Conservation (phyloP, 805 yeast species). For the Saccharomycopsis olivae region DNA sequence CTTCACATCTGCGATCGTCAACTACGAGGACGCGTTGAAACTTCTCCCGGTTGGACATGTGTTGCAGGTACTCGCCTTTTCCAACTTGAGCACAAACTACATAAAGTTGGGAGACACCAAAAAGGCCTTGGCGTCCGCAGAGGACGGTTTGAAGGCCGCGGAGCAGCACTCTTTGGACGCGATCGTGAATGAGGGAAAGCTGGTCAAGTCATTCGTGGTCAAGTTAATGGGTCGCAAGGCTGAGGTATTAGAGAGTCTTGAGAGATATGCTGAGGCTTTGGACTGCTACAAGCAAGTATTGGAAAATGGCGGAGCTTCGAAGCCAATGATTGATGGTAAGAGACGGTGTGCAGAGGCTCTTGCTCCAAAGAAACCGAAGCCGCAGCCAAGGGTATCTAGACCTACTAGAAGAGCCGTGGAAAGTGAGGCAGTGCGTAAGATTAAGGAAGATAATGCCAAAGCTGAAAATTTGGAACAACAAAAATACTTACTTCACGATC, state of each 20-base stretch:
- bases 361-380: conserved; percentile 37
- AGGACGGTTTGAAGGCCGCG: conserved; percentile 26
- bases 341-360: conserved; percentile 63
- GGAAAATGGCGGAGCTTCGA: conserved; percentile 55
- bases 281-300: conserved; percentile 51
- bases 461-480: conserved; percentile 44
- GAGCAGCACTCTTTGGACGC: conserved; percentile 20
- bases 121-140: conserved; percentile 24
- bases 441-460: conserved; percentile 36
- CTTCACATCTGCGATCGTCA: conserved; percentile 51
- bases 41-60: conserved; percentile 56
- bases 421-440: conserved; percentile 39
- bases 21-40: conserved; percentile 46
- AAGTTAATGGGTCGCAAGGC: conserved; percentile 66
- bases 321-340: conserved; percentile 65
- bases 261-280: conserved; percentile 56
- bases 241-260: conserved; percentile 75
- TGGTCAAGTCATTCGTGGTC: conserved; percentile 59
- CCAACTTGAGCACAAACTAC: conserved; percentile 64
- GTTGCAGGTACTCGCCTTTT: conserved; percentile 52
- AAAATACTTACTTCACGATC: conserved; percentile 52
- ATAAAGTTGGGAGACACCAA: conserved; percentile 62
- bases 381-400: conserved; percentile 15
- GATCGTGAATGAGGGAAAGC: conserved; percentile 38
- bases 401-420: conserved; percentile 13